Evolutionary conservation across 129 eudicot species (phyloP).

Genomic region (Chrysanthemum seticuspe): DNA sequence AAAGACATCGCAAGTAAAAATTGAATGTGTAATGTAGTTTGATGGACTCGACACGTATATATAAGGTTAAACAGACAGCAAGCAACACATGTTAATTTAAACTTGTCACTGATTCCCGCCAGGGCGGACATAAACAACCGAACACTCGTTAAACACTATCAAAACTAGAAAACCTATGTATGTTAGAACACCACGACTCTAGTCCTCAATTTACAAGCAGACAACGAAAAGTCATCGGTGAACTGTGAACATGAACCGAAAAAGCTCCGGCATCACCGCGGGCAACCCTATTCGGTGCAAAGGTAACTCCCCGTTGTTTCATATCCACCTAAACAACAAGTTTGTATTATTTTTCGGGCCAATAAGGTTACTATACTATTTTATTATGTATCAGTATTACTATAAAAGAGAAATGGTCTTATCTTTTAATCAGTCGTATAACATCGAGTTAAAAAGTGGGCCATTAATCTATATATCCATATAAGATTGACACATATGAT

Average conservation of each 20-base stretch:
- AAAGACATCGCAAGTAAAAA: neutral
- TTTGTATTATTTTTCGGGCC: no score
- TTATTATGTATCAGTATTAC: no score
- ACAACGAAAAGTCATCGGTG: neutral
- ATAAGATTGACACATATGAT: no score
- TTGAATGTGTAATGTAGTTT: neutral
- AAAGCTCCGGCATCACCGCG: constrained; percentile 26
- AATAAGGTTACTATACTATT: no score
- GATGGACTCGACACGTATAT: neutral
- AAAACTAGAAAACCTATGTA: neutral
- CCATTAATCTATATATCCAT: no score
- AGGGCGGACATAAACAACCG: neutral
- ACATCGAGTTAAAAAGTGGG: no score
- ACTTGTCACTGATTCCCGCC: neutral
- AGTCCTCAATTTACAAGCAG: neutral
- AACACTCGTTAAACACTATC: neutral
- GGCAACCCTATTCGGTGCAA: constrained; percentile 53
- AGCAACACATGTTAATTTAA: neutral
- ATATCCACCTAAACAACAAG: no score
- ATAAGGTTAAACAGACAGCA: neutral
- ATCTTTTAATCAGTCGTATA: no score
- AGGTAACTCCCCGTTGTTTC: constrained; percentile 27
- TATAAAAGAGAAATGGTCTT: no score
- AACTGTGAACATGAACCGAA: constrained; percentile 27
- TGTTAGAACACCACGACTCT: neutral